Conservation (phyloP, 2,329 filamentous ascomycete genomes). For the Cordyceps pruinosa region DNA sequence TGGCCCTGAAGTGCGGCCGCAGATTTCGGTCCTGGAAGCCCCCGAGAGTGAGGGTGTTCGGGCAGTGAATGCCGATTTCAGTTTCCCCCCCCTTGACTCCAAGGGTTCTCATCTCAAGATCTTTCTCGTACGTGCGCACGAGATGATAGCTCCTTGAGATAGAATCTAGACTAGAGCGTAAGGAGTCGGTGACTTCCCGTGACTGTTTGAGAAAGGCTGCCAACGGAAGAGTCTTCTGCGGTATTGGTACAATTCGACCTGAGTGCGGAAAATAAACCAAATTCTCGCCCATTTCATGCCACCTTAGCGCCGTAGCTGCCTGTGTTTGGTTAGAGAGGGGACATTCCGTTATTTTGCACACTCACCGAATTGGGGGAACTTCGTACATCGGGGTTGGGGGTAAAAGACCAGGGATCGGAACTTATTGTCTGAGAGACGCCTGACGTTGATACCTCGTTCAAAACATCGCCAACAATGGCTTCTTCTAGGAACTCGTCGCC, state of each 20-base stretch:
- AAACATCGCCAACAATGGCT: background rate
- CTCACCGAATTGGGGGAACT: background rate
- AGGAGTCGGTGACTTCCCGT: background rate
- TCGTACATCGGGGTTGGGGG: background rate
- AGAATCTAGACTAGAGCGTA: background rate
- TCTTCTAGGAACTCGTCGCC: background rate
- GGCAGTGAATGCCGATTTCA: constrained; percentile 27
- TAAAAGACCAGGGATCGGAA: background rate
- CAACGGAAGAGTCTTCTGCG: constrained; percentile 14
- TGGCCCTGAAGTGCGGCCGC: constrained; percentile 26
- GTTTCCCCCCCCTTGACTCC: constrained; percentile 13
- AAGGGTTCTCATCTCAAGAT: constrained; percentile 40
- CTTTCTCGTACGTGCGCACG: constrained; percentile 42
- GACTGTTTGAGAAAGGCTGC: constrained; percentile 18
- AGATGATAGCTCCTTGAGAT: constrained; percentile 26
- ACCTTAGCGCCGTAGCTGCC: background rate
- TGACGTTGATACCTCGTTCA: constrained; percentile 6
- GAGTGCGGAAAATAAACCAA: constrained; percentile 32
- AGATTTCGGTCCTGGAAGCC: constrained; percentile 17
- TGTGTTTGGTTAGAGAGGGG: background rate
- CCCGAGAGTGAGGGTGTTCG: constrained; percentile 24
- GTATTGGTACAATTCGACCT: constrained; percentile 18
- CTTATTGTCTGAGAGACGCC: background rate
- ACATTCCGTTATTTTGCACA: background rate
- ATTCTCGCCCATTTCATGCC: constrained; percentile 14